Percentiles rank a stretch among this genome's conserved stretches.
These are phyloP conservation scores for Isatis tinctoria DNA, from an alignment of 345 rosid genomes.

Conservation along the genomic window DNA sequence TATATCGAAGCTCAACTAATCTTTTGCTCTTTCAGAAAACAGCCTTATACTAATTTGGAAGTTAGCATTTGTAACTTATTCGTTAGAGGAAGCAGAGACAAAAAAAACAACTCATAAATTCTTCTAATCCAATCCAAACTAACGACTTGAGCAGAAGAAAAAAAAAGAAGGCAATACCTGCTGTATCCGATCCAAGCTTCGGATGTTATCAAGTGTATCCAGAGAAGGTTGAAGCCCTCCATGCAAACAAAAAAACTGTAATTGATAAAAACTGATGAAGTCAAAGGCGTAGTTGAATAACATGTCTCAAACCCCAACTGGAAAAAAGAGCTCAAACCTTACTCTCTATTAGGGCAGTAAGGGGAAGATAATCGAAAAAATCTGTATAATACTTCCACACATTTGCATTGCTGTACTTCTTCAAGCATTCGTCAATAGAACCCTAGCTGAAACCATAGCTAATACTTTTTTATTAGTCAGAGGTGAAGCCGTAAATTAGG, in stretches of 20 bases:
- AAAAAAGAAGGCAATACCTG: constrained; percentile 46
- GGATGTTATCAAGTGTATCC: constrained; percentile 79
- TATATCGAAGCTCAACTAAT: no score
- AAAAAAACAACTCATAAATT: no score
- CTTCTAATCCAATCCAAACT: no score
- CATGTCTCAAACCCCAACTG: background rate
- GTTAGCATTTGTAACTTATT: no score
- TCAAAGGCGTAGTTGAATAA: background rate
- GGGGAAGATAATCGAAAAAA: constrained; percentile 89
- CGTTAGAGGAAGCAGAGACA: no score
- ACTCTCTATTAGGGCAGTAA: constrained; percentile 91
- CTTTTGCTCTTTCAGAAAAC: no score
- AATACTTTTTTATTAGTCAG: background rate
- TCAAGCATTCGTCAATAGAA: constrained; percentile 37
- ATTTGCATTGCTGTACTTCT: constrained; percentile 64
- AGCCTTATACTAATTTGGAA: no score
- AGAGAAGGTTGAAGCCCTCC: constrained; percentile 89
- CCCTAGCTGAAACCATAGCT: constrained; percentile 30
- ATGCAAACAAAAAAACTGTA: constrained; percentile 72
- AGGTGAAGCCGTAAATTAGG: no score
- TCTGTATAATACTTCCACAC: constrained; percentile 94
- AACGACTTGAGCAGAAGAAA: no score
- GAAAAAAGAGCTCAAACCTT: constrained; percentile 48
- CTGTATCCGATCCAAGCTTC: constrained; percentile 80
- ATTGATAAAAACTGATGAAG: background rate